Base-by-base conservation (phyloP, 306 rosid species). In the Glycine tomentella region DNA sequence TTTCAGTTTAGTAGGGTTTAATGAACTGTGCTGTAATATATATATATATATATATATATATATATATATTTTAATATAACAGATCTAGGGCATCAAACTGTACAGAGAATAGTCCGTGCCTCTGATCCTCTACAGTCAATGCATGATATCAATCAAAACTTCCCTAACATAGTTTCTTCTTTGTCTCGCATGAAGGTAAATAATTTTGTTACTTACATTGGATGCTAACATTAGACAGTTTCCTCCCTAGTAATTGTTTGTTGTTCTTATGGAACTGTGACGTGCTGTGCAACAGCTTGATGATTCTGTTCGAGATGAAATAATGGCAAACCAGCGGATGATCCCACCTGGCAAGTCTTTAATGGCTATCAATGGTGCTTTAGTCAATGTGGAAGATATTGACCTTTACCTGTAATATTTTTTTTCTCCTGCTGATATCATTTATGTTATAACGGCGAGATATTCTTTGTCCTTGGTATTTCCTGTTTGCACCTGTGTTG, bases 331-430 rank as follows among this genome's bases (percentile, higher is more conserved):
- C 87, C 99, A 95, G 88, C 92, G 91, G 83, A 93, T 95, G 99
- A 85, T 95, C 84, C 99, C 98, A 71, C 97, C 99, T 85, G 99
- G 99, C 87, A 95, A 95, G 92, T 95, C 98, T 77, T 90, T 95
- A 87, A 93, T 95, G 96, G 99, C 98, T 80, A 70, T 95, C 87
- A 95, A 95, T 76, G 98, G 99, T 78, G 99, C 97, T 88, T 86
- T 95, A 87, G 72, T 95, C 98, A 95, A 87, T 88, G 91, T 93
- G 2, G 99, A 95, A 76, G 99, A 95, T 83, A 74, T 93, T 84
- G 99, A 95, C 92, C 98, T 95, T 75, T 87, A 93, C 86, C 86
- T 89, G 99, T 95, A 95, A 93, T 91, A 80, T 64, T 79, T 86
- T 76, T 63, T 88, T 84, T 51, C 89, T 86, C 83, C 77, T 57